These are phyloP conservation scores for Sporothrix humicola DNA, from an alignment of 2,329 filamentous ascomycete genomes.

Conservation along the genomic window DNA sequence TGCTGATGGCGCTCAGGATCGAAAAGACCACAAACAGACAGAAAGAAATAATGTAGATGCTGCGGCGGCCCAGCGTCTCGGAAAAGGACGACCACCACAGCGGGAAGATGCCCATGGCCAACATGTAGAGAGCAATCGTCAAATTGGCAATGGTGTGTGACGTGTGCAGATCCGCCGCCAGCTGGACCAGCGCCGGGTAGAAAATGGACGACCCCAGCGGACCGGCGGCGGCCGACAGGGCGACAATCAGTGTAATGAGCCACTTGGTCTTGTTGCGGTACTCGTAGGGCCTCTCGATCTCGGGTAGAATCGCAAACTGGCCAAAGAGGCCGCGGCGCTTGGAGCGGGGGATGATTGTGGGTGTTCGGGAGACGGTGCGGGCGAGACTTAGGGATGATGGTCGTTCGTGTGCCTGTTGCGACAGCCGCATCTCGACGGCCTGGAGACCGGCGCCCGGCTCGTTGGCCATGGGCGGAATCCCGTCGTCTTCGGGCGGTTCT, in stretches of 20 bases:
- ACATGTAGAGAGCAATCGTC: conserved; percentile 80
- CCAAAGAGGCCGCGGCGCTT: conserved; percentile 74
- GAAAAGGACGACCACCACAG: conserved; percentile 88
- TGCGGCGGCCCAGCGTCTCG: conserved; percentile 72
- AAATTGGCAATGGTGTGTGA: conserved; percentile 73
- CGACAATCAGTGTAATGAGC: conserved; percentile 79
- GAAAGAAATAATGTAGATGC: conserved; percentile 80
- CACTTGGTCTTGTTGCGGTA: conserved; percentile 80
- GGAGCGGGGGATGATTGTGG: conserved; percentile 51
- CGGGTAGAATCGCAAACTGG: conserved; percentile 69
- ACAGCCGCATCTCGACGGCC: conserved; percentile 33
- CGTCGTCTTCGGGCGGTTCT: conserved; percentile 30
- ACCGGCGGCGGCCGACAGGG: conserved; percentile 75
- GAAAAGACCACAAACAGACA: conserved; percentile 73
- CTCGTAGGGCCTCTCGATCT: conserved; percentile 76
- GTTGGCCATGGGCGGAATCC: conserved; percentile 34
- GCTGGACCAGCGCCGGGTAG: conserved; percentile 72
- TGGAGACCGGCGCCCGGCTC: conserved; percentile 38
- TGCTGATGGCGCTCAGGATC: conserved; percentile 70
- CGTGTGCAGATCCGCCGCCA: conserved; percentile 66
- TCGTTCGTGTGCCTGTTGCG: conserved; percentile 17
- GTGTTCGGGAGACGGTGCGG: conserved; percentile 43
- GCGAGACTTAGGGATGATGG: conserved; percentile 40
- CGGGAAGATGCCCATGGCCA: conserved; percentile 81
- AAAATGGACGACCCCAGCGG: conserved; percentile 87